Evolutionary conservation across 495 filamentous ascomycete genomes (phyloP), one percentile per base, ranked within the genome.

Genomic region (Hypoxylon rickii): DNA sequence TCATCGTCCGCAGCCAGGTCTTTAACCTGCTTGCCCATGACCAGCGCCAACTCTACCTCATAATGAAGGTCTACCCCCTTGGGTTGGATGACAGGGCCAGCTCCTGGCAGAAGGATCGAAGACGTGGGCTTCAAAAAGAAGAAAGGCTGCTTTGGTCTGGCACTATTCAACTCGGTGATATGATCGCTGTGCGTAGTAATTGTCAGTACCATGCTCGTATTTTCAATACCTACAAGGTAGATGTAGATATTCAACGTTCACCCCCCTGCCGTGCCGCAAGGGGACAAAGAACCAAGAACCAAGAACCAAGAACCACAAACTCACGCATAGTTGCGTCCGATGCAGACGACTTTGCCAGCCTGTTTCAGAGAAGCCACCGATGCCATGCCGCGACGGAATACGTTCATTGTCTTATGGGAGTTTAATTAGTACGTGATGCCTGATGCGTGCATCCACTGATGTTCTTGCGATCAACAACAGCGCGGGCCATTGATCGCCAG

Each of bases 121-220:
- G 86, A 85, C 0, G 90, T 68, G 4, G 94, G 95, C 80, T 99
- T 99, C 55, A 96, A 82, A 83, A 99, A 99, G 86, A 96, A 99
- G 76, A 99, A 97, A 4, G 95, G 94, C 68, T 95, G 89, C 70
- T 89, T 90, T 48, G 94, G 92, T 37, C 83, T 79, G 49, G 80
- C 76, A 71, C 86, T 96, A 77, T 90, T 90, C 63, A 99, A 82
- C 79, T 99, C 94, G 63, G 86, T 80, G 65, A 97, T 87, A 74
- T 99, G 94, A 76, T 96, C 93, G 71, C 90, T 95, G 70, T 43
- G 48, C 12, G 46, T 45, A 55, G 48, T 33, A 40, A 53, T n/a
- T n/a, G n/a, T n/a, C n/a, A n/a, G n/a, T n/a, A n/a, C n/a, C n/a
- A n/a, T n/a, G n/a, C n/a, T n/a, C n/a, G n/a, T n/a, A n/a, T n/a